Conservation (phyloP, 192 early-diverging fungal genomes). For the Gamsiella multidivaricata region DNA sequence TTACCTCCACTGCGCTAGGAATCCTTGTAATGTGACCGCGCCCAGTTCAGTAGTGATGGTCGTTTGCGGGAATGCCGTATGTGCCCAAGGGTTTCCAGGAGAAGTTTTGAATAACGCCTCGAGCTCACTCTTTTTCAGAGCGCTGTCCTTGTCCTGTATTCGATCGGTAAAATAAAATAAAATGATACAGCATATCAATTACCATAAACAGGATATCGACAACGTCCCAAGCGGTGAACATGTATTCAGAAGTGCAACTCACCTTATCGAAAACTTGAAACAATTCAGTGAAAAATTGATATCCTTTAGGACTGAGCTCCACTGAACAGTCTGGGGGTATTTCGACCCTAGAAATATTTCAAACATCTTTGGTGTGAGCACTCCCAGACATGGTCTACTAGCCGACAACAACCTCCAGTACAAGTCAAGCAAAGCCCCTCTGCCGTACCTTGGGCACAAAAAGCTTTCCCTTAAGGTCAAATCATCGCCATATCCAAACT, state of each 20-base stretch:
- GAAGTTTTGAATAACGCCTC: constrained; percentile 88
- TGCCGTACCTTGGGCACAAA: constrained; percentile 75
- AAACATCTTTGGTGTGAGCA: not conserved
- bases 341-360: constrained; percentile 82
- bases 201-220: not conserved
- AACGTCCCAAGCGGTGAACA: too few species aligned
- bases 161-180: not conserved
- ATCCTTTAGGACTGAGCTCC: constrained; percentile 93
- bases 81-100: constrained; percentile 94
- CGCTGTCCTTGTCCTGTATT: constrained; percentile 92
- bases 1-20: constrained; percentile 98
- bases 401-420: not conserved
- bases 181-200: not conserved
- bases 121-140: constrained; percentile 86
- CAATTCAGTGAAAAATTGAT: constrained; percentile 94
- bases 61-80: constrained; percentile 86
- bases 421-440: not conserved
- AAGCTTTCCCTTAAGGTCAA: constrained; percentile 92
- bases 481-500: constrained; percentile 98
- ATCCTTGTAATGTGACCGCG: constrained; percentile 94
- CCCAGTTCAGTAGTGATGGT: constrained; percentile 92
- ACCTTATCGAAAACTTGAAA: constrained; percentile 95
- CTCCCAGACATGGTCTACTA: not conserved
- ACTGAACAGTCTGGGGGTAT: constrained; percentile 91
- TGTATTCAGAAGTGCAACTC: too few species aligned